Conservation (phyloP, 2,329 filamentous ascomycete species). For the Penicillium sp. region DNA sequence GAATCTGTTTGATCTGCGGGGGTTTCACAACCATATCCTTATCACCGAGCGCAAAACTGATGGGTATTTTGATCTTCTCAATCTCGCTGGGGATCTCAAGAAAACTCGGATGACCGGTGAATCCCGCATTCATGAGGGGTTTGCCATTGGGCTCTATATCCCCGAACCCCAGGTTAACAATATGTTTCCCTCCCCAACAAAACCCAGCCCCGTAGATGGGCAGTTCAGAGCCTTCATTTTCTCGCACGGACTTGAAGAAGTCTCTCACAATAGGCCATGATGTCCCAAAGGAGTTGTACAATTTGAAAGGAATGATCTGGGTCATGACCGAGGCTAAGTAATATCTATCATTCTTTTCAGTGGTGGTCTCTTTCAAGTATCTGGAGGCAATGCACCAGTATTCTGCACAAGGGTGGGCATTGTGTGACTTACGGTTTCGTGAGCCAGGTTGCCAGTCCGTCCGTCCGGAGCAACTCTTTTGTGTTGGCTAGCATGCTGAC, state of each 20-base stretch:
- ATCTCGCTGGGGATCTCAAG: slow-evolving; percentile 2
- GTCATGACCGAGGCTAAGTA: not conserved
- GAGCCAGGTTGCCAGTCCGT: not conserved
- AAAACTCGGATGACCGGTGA: slow-evolving; percentile 2
- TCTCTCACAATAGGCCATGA: slow-evolving; percentile 37
- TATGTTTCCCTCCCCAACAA: slow-evolving; percentile 65
- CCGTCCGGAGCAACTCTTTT: not conserved
- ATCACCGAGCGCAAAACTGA: slow-evolving; percentile 1
- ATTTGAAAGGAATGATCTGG: not conserved
- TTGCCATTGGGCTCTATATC: slow-evolving; percentile 40
- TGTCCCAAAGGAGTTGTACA: slow-evolving; percentile 15
- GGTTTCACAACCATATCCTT: not conserved
- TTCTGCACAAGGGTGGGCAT: not conserved
- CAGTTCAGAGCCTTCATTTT: slow-evolving; percentile 31
- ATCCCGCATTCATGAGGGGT: not conserved
- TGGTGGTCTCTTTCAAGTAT: not conserved
- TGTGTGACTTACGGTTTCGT: slow-evolving; percentile 1
- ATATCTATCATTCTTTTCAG: not conserved
- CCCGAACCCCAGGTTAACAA: slow-evolving; percentile 51
- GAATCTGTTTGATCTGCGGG: not conserved
- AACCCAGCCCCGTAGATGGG: slow-evolving; percentile 60
- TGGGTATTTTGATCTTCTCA: slow-evolving; percentile 1
- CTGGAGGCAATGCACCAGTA: not conserved
- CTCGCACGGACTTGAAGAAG: slow-evolving; percentile 43
- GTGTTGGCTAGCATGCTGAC: not conserved